Evolutionary conservation across 2,329 filamentous ascomycete species (phyloP).

Genomic region (Orbilia ellipsospora): DNA sequence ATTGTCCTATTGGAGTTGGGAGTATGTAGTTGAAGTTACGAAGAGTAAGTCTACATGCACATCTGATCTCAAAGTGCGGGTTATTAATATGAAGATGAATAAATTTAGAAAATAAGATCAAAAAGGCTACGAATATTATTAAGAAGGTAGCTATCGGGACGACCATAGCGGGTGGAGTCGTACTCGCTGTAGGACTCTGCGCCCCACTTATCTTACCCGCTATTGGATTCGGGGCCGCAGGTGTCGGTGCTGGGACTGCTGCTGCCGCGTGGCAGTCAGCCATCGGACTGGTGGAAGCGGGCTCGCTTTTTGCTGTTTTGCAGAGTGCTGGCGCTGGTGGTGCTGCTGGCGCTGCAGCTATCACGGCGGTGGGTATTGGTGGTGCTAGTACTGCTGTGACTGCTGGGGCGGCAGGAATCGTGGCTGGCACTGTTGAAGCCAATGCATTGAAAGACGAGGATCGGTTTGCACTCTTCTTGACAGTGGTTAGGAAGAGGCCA

Average conservation of each 20-base stretch:
- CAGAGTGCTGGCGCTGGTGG: slow-evolving; percentile 46
- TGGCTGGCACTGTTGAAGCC: background rate
- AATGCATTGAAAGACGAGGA: slow-evolving; percentile 15
- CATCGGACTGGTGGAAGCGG: slow-evolving; percentile 31
- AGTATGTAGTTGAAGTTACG: slow-evolving; percentile 23
- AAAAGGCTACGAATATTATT: slow-evolving; percentile 2
- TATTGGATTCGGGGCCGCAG: slow-evolving; percentile 24
- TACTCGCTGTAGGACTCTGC: slow-evolving; percentile 3
- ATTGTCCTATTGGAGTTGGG: slow-evolving; percentile 35
- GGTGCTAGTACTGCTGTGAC: background rate
- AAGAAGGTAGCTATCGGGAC: slow-evolving; percentile 22
- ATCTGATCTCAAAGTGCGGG: background rate
- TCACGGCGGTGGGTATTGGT: slow-evolving; percentile 5
- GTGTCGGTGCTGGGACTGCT: slow-evolving; percentile 23
- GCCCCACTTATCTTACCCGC: slow-evolving; percentile 24
- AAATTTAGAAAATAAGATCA: slow-evolving; percentile 2
- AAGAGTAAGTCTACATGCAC: slow-evolving; percentile 9
- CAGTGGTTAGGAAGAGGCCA: slow-evolving; percentile 28
- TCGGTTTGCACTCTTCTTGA: slow-evolving; percentile 26
- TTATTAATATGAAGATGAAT: background rate
- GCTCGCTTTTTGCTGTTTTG: slow-evolving; percentile 33
- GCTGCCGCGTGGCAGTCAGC: slow-evolving; percentile 30
- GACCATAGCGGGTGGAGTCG: background rate
- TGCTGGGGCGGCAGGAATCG: slow-evolving; percentile 15
- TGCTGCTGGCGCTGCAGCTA: slow-evolving; percentile 22